Evolutionary conservation across 345 rosid species (phyloP).

Genomic region (Atalantia buxifolia): DNA sequence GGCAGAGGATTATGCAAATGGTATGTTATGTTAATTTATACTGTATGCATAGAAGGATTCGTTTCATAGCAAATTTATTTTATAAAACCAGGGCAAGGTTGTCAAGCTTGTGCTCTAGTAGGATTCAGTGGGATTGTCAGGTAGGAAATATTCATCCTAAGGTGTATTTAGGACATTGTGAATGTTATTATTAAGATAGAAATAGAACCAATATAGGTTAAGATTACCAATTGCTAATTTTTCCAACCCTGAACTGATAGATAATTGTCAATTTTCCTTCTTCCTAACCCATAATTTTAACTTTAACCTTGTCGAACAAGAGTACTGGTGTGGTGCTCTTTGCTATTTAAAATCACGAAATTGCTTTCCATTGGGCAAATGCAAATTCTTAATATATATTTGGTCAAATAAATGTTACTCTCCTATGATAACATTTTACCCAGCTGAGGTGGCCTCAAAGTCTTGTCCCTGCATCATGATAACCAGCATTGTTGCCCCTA

Average conservation of each 20-base stretch:
- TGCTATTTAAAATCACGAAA: neutral
- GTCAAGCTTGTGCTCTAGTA: neutral
- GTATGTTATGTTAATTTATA: conserved; percentile 38
- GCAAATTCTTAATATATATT: neutral
- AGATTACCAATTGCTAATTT: neutral
- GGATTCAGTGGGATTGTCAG: neutral
- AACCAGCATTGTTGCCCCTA: neutral
- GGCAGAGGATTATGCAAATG: conserved; percentile 72
- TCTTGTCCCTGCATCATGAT: neutral
- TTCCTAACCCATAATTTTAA: neutral
- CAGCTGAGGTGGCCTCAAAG: neutral
- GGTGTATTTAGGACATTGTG: neutral
- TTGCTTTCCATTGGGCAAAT: neutral
- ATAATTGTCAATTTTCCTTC: neutral
- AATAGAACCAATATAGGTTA: neutral
- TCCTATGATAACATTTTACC: neutral
- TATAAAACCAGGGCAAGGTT: neutral
- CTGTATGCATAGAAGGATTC: neutral
- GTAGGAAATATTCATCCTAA: neutral
- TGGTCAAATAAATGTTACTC: neutral
- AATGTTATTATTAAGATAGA: neutral
- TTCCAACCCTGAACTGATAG: neutral
- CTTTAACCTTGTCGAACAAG: neutral
- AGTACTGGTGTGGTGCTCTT: neutral
- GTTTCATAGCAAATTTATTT: neutral